Conservation (phyloP, 2,329 filamentous ascomycete species). For the Pseudocercospora crystallina region DNA sequence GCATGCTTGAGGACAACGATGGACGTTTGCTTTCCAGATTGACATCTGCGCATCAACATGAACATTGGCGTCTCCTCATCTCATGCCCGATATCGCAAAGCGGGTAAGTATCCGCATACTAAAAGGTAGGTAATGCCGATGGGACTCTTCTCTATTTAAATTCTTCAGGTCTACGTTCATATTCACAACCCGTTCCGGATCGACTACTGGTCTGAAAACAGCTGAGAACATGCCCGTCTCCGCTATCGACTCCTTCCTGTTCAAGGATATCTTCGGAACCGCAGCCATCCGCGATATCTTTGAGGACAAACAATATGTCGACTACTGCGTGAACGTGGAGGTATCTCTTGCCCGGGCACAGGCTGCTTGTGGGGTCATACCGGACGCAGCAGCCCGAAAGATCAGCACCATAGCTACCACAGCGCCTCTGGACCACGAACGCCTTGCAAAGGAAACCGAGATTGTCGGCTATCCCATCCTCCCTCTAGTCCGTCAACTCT, state of each 20-base stretch:
- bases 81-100: neutral
- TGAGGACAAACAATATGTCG: conserved; percentile 21
- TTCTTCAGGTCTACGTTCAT: no score
- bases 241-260: conserved; percentile 28
- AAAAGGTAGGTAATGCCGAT: no score
- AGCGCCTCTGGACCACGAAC: conserved; percentile 22
- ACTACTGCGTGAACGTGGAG: conserved; percentile 28
- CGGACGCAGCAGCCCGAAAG: conserved; percentile 22
- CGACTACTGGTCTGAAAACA: no score
- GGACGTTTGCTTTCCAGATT: no score
- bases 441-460: conserved; percentile 29
- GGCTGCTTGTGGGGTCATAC: conserved; percentile 26
- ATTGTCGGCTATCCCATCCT: conserved; percentile 35
- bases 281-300: conserved; percentile 21
- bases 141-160: no score
- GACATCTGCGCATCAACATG: no score
- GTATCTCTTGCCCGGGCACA: conserved; percentile 25
- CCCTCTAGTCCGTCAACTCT: conserved; percentile 32
- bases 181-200: no score
- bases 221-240: conserved; percentile 23
- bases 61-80: neutral
- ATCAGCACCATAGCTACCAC: conserved; percentile 21
- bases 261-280: conserved; percentile 26
- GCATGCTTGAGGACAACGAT: no score
- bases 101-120: no score